Conservation (phyloP, 441 rosid species). For the Brassica balearica region DNA sequence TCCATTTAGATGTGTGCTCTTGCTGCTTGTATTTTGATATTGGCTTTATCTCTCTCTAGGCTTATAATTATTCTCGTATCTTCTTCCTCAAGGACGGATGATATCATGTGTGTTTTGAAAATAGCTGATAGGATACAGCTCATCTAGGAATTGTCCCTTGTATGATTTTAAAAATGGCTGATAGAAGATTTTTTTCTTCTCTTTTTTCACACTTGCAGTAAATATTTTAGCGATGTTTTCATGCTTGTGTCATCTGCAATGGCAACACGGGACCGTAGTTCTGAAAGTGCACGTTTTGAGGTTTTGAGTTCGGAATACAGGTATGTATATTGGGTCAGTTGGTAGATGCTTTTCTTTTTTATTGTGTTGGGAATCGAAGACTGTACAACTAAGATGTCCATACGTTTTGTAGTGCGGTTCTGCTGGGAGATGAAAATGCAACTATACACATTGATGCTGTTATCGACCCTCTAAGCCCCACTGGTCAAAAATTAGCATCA, state of each 20-base stretch:
- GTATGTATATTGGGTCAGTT: constrained; percentile 46
- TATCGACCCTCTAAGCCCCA: constrained; percentile 91
- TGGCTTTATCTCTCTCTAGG: constrained; percentile 17
- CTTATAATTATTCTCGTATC: constrained; percentile 14
- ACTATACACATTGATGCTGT: constrained; percentile 94
- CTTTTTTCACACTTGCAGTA: constrained; percentile 62
- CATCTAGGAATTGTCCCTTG: constrained; percentile 22
- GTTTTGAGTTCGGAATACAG: constrained; percentile 81
- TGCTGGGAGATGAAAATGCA: constrained; percentile 72
- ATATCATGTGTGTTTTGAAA: constrained; percentile 20
- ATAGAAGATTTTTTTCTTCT: constrained; percentile 35
- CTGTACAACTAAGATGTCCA: constrained; percentile 25
- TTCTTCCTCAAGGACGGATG: constrained; percentile 28
- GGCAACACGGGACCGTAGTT: constrained; percentile 87
- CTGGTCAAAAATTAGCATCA: constrained; percentile 90
- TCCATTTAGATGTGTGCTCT: constrained; percentile 26
- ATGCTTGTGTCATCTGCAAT: constrained; percentile 92
- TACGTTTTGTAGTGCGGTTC: constrained; percentile 74
- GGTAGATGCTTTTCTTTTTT: constrained; percentile 23
- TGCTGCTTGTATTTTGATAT: constrained; percentile 20
- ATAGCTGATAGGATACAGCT: constrained; percentile 32
- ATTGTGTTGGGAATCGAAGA: constrained; percentile 26
- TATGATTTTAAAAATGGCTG: constrained; percentile 31
- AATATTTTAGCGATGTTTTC: constrained; percentile 83
- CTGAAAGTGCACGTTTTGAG: constrained; percentile 97